phyloP scores from a whole-genome alignment of 768 basidiomycete genomes.

The Saitozyma podzolica region DNA sequence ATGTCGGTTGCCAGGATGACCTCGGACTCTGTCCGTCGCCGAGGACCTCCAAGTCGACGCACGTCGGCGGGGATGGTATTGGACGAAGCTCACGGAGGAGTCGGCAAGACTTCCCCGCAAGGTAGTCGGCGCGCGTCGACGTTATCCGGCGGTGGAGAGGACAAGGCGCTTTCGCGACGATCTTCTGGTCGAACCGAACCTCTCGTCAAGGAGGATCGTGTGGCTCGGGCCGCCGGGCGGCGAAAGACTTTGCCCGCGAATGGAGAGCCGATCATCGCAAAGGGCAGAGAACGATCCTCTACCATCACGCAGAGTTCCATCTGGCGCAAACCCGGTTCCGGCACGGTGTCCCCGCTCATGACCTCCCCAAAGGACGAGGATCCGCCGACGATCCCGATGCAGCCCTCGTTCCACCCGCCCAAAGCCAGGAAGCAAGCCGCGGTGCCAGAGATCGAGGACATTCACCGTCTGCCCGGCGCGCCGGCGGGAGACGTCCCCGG shows the following conservation, averaged over 20 bases:
- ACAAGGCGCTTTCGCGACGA: background rate
- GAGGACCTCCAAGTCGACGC: constrained; percentile 13
- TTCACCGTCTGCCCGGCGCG: background rate
- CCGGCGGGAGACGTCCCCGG: background rate
- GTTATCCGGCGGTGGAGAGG: too few relatives aligned
- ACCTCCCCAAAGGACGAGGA: background rate
- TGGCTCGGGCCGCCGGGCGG: constrained; percentile 3
- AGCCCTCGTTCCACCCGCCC: too few relatives aligned
- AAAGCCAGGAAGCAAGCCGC: too few relatives aligned
- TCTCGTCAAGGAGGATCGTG: background rate
- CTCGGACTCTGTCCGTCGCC: constrained; percentile 11
- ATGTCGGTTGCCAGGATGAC: constrained; percentile 16
- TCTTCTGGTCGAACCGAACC: background rate
- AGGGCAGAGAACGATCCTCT: constrained; percentile 35
- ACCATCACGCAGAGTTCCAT: constrained; percentile 25
- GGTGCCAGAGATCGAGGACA: too few relatives aligned
- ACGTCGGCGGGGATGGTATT: constrained; percentile 7
- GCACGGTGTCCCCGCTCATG: background rate
- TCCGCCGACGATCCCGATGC: background rate
- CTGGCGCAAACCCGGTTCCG: background rate
- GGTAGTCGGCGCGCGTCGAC: constrained; percentile 7
- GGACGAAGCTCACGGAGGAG: background rate
- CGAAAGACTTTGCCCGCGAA: constrained; percentile 29
- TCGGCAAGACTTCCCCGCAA: background rate
- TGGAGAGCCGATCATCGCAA: constrained; percentile 25